phyloP scores from a whole-genome alignment of 371 early-diverging fungal genomes.

The Mortierella sp. region DNA sequence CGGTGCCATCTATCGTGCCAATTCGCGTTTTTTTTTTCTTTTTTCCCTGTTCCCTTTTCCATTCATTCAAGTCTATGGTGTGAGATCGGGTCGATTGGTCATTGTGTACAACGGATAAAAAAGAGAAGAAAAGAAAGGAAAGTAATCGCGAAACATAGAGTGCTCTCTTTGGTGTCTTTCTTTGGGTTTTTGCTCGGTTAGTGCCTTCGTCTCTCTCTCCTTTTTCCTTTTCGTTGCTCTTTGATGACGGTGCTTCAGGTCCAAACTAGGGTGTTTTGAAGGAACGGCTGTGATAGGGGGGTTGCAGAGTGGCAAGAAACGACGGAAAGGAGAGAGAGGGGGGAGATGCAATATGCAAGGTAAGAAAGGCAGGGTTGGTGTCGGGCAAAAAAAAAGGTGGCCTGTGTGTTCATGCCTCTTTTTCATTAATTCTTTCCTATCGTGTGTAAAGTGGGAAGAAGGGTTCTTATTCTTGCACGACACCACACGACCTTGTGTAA shows the following conservation, averaged over 20 bases:
- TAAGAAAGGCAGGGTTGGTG: neutral
- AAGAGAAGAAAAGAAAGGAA: neutral
- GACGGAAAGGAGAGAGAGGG: neutral
- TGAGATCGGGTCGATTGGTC: neutral
- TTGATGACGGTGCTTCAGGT: neutral
- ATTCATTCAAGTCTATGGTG: neutral
- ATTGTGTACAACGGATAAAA: neutral
- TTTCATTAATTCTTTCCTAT: neutral
- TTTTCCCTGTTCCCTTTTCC: neutral
- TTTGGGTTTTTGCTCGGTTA: neutral
- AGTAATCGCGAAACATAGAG: neutral
- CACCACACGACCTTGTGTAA: neutral
- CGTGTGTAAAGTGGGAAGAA: neutral
- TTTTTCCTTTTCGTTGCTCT: neutral
- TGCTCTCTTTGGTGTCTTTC: too few relatives aligned
- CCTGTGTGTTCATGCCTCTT: conserved; percentile 10
- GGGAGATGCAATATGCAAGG: conserved; percentile 2
- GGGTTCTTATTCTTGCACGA: neutral
- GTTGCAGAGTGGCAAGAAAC: neutral
- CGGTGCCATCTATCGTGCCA: neutral
- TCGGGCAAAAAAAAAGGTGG: neutral
- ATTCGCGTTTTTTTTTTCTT: neutral
- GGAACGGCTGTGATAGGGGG: neutral
- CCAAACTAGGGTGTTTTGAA: neutral
- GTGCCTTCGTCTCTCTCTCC: neutral